phyloP scores from a whole-genome alignment of 192 early-diverging fungal species.

The Entomortierella parvispora region DNA sequence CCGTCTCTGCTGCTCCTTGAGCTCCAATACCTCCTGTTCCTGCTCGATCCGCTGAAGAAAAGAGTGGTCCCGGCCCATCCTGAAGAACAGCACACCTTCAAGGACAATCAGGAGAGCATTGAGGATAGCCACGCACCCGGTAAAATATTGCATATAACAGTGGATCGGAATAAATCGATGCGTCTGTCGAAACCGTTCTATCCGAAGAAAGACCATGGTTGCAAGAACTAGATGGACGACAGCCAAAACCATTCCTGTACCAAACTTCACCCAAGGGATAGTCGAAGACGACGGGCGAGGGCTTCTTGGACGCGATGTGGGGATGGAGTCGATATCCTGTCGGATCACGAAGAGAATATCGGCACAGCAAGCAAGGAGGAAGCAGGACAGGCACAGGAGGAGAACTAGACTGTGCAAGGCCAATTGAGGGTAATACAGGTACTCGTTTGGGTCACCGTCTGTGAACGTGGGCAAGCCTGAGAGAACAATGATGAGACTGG shows the following conservation, averaged over 20 bases:
- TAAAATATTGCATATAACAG: background rate
- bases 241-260: background rate
- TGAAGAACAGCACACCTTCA: background rate
- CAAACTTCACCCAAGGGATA: too few species aligned
- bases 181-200: background rate
- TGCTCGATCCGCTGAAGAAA: background rate
- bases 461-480: background rate
- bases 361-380: too few species aligned
- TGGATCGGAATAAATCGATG: background rate
- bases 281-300: too few species aligned
- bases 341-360: too few species aligned
- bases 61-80: background rate
- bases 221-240: background rate
- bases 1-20: constrained; percentile 1
- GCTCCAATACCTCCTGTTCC: background rate
- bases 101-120: background rate
- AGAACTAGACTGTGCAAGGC: background rate
- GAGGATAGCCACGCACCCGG: background rate
- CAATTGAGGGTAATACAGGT: background rate
- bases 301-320: too few species aligned
- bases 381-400: background rate
- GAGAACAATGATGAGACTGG: background rate
- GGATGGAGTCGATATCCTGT: too few species aligned
- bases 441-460: background rate
- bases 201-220: too few species aligned